Conservation (phyloP, 371 early-diverging fungal genomes). For the Lichtheimia ramosa region DNA sequence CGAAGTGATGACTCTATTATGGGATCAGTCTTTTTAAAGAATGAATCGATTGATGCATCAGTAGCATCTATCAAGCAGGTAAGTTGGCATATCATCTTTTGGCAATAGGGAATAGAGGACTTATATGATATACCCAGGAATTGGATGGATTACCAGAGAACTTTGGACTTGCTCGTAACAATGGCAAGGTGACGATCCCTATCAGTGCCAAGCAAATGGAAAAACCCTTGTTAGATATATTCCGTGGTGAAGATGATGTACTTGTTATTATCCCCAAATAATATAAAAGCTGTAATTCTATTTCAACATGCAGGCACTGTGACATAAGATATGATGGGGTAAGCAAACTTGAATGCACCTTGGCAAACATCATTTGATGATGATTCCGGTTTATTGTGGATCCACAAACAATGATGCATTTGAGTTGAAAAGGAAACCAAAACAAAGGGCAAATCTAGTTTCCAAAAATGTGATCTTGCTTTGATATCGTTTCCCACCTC, state of each 20-base stretch:
- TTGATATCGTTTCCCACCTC: too few species aligned
- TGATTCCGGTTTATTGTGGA: too few species aligned
- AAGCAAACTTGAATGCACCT: too few species aligned
- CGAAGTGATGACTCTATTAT: constrained; percentile 46
- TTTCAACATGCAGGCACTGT: too few species aligned
- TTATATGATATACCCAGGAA: constrained; percentile 31
- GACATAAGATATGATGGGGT: too few species aligned
- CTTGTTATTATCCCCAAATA: constrained; percentile 39
- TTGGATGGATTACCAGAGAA: constrained; percentile 58
- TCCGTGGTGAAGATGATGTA: constrained; percentile 56
- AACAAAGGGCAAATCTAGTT: too few species aligned
- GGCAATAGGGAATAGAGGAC: background rate
- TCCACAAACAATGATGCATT: too few species aligned
- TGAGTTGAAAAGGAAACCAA: too few species aligned
- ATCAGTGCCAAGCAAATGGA: constrained; percentile 63
- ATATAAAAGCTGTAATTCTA: too few species aligned
- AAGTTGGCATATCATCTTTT: background rate
- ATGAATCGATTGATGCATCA: constrained; percentile 49
- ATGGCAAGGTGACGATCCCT: constrained; percentile 64
- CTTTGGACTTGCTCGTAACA: constrained; percentile 57
- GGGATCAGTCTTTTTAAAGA: constrained; percentile 55
- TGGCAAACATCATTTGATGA: too few species aligned
- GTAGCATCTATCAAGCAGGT: constrained; percentile 48
- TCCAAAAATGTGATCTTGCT: too few species aligned
- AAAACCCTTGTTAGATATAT: constrained; percentile 49